phyloP scores from a whole-genome alignment of 2,329 filamentous ascomycete species.

The Fusarium lyarnte region DNA sequence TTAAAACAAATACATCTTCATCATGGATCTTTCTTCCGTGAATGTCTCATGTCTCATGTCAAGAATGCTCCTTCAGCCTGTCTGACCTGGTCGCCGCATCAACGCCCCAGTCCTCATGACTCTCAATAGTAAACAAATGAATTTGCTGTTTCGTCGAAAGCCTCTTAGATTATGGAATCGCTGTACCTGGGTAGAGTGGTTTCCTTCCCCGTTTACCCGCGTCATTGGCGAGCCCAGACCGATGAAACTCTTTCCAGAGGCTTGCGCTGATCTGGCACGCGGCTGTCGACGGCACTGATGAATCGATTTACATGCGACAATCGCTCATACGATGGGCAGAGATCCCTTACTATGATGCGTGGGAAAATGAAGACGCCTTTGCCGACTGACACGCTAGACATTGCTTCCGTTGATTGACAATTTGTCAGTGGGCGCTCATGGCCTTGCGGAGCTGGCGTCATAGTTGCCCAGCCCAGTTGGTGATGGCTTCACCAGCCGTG shows the following conservation, averaged over 20 bases:
- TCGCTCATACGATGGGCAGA: background rate
- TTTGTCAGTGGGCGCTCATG: background rate
- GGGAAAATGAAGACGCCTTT: background rate
- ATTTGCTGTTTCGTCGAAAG: background rate
- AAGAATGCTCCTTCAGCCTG: conserved; percentile 27
- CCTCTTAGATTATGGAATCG: background rate
- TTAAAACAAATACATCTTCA: conserved; percentile 3
- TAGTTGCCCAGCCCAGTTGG: conserved; percentile 2
- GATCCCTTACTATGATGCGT: background rate
- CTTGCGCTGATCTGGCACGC: background rate
- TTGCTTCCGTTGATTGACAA: background rate
- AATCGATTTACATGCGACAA: background rate
- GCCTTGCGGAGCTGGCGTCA: background rate
- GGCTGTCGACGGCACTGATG: conserved; percentile 3
- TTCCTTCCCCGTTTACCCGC: background rate
- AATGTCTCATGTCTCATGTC: conserved; percentile 31
- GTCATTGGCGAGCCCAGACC: conserved; percentile 1
- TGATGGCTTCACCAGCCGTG: conserved; percentile 21
- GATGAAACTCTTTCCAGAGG: background rate
- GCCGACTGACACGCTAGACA: background rate
- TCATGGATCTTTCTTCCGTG: background rate
- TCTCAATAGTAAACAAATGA: conserved; percentile 11
- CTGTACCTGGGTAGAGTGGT: background rate
- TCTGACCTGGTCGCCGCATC: conserved; percentile 13
- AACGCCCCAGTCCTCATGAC: conserved; percentile 9